phyloP scores from a whole-genome alignment of 2,329 filamentous ascomycete genomes.

The Diaporthe citrichinensis region DNA sequence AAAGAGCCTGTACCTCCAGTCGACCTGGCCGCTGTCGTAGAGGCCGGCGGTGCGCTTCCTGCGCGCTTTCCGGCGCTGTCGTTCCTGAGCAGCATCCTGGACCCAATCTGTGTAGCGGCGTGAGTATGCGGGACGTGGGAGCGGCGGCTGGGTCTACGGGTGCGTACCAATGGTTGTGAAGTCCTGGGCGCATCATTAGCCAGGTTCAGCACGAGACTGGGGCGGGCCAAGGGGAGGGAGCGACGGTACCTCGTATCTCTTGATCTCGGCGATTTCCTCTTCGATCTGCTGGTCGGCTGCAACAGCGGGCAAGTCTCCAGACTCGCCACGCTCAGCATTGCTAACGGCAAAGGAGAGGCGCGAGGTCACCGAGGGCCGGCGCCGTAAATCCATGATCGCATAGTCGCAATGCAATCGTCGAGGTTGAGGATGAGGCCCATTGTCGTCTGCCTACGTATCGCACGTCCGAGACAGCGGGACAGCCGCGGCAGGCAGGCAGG shows the following conservation, averaged over 20 bases:
- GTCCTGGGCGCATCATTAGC: constrained; percentile 66
- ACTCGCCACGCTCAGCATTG: constrained; percentile 70
- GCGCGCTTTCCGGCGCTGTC: constrained; percentile 82
- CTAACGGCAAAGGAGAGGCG: constrained; percentile 79
- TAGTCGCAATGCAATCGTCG: constrained; percentile 30
- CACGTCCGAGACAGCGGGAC: constrained; percentile 50
- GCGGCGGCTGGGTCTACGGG: constrained; percentile 10
- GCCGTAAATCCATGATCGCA: constrained; percentile 46
- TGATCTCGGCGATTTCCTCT: constrained; percentile 97
- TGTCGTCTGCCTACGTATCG: constrained; percentile 43
- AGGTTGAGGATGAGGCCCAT: constrained; percentile 34
- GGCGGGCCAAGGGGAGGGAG: not conserved
- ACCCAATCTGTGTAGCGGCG: constrained; percentile 83
- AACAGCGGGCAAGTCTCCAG: constrained; percentile 61
- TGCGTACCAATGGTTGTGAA: constrained; percentile 89
- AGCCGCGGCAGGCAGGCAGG: constrained; percentile 47
- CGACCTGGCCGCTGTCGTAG: constrained; percentile 77
- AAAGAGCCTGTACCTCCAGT: constrained; percentile 85
- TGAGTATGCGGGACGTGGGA: constrained; percentile 50
- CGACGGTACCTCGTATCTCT: constrained; percentile 83
- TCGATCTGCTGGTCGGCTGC: constrained; percentile 80
- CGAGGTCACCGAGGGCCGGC: constrained; percentile 72
- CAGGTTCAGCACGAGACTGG: constrained; percentile 21
- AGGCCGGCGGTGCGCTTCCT: constrained; percentile 80
- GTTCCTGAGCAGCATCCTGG: constrained; percentile 94